Conservation (phyloP, 257 asterid species). For the Fraxinus excelsior region DNA sequence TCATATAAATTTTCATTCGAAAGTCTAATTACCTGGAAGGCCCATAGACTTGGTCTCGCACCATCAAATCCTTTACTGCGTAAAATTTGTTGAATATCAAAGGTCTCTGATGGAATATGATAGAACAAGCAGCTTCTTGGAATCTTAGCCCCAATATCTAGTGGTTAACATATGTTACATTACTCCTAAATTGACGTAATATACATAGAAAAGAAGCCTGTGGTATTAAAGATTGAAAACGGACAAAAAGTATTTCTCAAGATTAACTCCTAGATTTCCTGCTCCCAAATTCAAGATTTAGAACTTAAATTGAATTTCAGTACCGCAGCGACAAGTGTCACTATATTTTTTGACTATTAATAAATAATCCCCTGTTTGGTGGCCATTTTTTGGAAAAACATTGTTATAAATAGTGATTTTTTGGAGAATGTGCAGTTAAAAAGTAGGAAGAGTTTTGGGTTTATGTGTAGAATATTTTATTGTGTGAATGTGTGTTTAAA, state of each 20-base stretch:
- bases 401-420: too few species aligned
- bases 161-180: slow-evolving; percentile 16
- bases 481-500: too few species aligned
- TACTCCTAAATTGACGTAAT: slow-evolving; percentile 11
- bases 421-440: too few species aligned
- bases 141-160: slow-evolving; percentile 76
- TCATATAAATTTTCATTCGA: neutral
- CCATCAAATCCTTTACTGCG: slow-evolving; percentile 68
- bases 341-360: neutral
- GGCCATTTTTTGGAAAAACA: too few species aligned
- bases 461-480: too few species aligned
- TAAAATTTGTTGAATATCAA: slow-evolving; percentile 55
- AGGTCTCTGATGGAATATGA: slow-evolving; percentile 65
- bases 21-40: slow-evolving; percentile 58
- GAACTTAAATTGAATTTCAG: neutral
- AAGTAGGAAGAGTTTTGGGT: too few species aligned
- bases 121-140: slow-evolving; percentile 66
- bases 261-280: neutral
- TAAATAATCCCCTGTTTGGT: neutral
- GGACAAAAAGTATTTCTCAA: neutral
- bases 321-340: neutral
- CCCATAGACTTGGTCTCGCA: slow-evolving; percentile 79
- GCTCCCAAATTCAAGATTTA: neutral
- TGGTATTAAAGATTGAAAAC: neutral
- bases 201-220: slow-evolving; percentile 15